Evolutionary conservation across 169 alveolate species (phyloP).

Genomic region (Theileria annulata): DNA sequence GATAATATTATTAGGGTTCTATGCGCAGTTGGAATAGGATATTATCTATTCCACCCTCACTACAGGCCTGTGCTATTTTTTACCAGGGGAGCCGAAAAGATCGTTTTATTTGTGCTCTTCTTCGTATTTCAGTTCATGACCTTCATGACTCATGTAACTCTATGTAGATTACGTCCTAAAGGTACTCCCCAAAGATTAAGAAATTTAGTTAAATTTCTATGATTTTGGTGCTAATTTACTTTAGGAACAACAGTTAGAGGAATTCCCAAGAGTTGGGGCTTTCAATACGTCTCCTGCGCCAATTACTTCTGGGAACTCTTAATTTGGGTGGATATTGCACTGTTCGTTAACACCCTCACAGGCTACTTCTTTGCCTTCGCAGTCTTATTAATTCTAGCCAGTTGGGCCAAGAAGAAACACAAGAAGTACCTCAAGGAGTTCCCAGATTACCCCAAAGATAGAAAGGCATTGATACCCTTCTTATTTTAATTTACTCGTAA

Average conservation of each 20-base stretch:
- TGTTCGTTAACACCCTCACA: slow-evolving; percentile 51
- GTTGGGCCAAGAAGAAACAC: slow-evolving; percentile 93
- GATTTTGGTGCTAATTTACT: background rate
- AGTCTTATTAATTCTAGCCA: slow-evolving; percentile 82
- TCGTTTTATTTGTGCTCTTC: slow-evolving; percentile 49
- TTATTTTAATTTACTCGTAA: slow-evolving; percentile 67
- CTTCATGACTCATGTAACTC: slow-evolving; percentile 90
- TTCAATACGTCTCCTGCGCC: slow-evolving; percentile 94
- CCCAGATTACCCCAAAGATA: slow-evolving; percentile 82
- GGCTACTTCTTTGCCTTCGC: slow-evolving; percentile 71
- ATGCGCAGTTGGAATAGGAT: slow-evolving; percentile 89
- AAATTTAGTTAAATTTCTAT: too few relatives aligned
- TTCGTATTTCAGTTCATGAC: slow-evolving; percentile 89
- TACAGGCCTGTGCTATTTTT: slow-evolving; percentile 77
- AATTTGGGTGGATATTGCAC: slow-evolving; percentile 91
- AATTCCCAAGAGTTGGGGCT: slow-evolving; percentile 95
- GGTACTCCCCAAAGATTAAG: slow-evolving; percentile 61
- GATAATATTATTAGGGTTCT: slow-evolving; percentile 79
- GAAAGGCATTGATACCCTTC: slow-evolving; percentile 91
- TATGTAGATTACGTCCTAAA: slow-evolving; percentile 89
- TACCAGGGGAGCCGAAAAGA: slow-evolving; percentile 44
- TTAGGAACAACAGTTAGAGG: slow-evolving; percentile 91
- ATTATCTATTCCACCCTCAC: slow-evolving; percentile 92
- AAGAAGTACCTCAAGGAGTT: slow-evolving; percentile 86
- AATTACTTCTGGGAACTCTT: slow-evolving; percentile 96